Evolutionary conservation across 306 rosid genomes (phyloP), one percentile per base, ranked within the genome.

Genomic region (Castanea crenata): DNA sequence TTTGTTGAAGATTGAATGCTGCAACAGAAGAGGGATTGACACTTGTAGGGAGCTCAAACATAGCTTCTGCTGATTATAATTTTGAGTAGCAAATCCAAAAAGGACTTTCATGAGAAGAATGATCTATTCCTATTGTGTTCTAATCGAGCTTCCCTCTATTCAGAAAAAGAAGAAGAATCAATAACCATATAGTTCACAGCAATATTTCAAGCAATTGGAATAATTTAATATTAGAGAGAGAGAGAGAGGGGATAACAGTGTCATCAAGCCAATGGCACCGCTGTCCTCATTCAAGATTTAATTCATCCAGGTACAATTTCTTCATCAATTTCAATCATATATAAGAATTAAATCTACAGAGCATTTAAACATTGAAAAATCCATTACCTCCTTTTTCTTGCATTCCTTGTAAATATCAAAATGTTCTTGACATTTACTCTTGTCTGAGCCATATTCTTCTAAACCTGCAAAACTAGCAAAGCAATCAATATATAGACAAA

Each of bases 391-490:
- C 75, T 87, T 91, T 85, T 92, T 94, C 90, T 94, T 94, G 83
- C 99, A 94, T 88, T 91, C 97, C 90, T 92, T 94, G 89, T 94
- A 94, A 74, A 91, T 81, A 79, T 92, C 93, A 81, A 94, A 94
- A 71, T 92, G 97, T 69, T 87, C 90, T 82, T 91, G 99, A 76
- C 99, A 94, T 89, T 92, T 94, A 84, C 91, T 92, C 87, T 85
- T 94, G 79, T 94, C 91, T 19, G 91, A 81, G 58, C 32, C 71
- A 83, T 78, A 80, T 78, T 89, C 88, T 87, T 94, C 97, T 41
- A 94, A 86, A 87, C 99, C 99, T 94, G 91, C 23, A 64, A 69
- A 16, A 25, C 27, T 70, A 29, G 23, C 46, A n/a, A 51, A 32
- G 18, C 34, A 34, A 9, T 10, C 1, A 79, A 23, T 74, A 6